Evolutionary conservation across 2,329 filamentous ascomycete species (phyloP), one percentile per base, ranked within the genome.

Genomic region (Harringtonia aguacate): DNA sequence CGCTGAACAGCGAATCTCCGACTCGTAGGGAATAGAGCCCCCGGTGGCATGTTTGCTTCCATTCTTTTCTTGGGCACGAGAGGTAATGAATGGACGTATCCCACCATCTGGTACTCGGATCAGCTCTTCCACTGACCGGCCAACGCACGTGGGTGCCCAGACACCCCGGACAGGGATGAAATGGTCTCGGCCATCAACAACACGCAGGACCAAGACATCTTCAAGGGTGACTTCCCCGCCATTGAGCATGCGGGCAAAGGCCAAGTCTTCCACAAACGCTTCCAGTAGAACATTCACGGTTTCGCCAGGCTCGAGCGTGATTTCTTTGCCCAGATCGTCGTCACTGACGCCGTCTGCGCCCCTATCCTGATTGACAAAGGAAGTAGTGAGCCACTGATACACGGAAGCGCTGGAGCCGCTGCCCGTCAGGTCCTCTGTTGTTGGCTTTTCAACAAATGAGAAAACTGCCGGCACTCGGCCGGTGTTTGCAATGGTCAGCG

Each of bases 401-500:
- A 79, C 31, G 13, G 14, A 13, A 12, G n/a, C 13, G 12, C 28
- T 28, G 3, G 40, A 22, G 7, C 24, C 43, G 0, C 51, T 44
- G 13, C 50, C 51, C 65, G 59, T 55, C 39, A 64, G 58, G 6
- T 65, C 67, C 2, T 68, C 64, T 2, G 70, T 66, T 1, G 66
- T 65, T 3, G 84, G 81, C 49, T 80, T 80, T 46, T 87, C 82
- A 1, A 89, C 77, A 58, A 98, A 94, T 2, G 73, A 75, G 55
- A 95, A 83, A 0, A 71, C 84, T 1, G 92, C 89, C 3, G 80
- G 63, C 0, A 94, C 86, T 24, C 86, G 75, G 3, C 92, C 84
- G 0, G 92, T 98, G 54, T 98, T 98, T 22, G 92, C 92, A 44
- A 98, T 77, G 0, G 89, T 97, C 36, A 97, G 60, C 4, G 71